phyloP scores from a whole-genome alignment of 768 basidiomycete species.

The Phylloporus scabripes region DNA sequence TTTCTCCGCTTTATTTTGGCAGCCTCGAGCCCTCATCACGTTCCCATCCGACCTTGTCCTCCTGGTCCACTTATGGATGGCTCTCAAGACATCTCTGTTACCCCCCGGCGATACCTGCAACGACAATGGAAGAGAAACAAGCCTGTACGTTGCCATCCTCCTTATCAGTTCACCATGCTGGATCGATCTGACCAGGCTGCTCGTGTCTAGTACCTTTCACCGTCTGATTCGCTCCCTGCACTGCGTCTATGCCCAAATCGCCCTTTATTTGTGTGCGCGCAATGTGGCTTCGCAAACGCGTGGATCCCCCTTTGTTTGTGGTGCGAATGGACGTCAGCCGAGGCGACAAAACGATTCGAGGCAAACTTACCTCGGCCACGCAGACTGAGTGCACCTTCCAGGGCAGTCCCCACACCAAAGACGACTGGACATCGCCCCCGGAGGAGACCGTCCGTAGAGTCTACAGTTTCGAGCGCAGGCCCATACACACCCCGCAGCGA shows the following conservation, averaged over 20 bases:
- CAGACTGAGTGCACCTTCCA: slow-evolving; percentile 27
- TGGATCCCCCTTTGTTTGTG: slow-evolving; percentile 47
- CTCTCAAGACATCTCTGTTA: slow-evolving; percentile 16
- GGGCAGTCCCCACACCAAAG: slow-evolving; percentile 10
- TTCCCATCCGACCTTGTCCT: slow-evolving; percentile 6
- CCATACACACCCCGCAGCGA: slow-evolving; percentile 21
- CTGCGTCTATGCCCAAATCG: slow-evolving; percentile 39
- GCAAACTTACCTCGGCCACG: slow-evolving; percentile 34
- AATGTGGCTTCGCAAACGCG: slow-evolving; percentile 44
- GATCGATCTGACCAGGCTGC: slow-evolving; percentile 14
- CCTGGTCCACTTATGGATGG: slow-evolving; percentile 12
- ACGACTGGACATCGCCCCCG: slow-evolving; percentile 2
- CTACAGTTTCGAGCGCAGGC: slow-evolving; percentile 16
- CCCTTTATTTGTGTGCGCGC: slow-evolving; percentile 42
- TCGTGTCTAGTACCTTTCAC: slow-evolving; percentile 35
- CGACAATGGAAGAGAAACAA: slow-evolving; percentile 42
- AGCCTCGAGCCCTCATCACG: slow-evolving; percentile 2
- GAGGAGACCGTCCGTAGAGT: slow-evolving; percentile 21
- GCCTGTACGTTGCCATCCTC: slow-evolving; percentile 27
- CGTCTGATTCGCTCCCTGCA: slow-evolving; percentile 43
- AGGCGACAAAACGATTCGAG: slow-evolving; percentile 37
- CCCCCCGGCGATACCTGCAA: slow-evolving; percentile 32
- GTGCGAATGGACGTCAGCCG: slow-evolving; percentile 45
- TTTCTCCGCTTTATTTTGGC: slow-evolving; percentile 21
- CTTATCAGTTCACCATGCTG: slow-evolving; percentile 5